Base-by-base conservation (phyloP, 1,284 basidiomycete species). In the Ustilago esculenta region DNA sequence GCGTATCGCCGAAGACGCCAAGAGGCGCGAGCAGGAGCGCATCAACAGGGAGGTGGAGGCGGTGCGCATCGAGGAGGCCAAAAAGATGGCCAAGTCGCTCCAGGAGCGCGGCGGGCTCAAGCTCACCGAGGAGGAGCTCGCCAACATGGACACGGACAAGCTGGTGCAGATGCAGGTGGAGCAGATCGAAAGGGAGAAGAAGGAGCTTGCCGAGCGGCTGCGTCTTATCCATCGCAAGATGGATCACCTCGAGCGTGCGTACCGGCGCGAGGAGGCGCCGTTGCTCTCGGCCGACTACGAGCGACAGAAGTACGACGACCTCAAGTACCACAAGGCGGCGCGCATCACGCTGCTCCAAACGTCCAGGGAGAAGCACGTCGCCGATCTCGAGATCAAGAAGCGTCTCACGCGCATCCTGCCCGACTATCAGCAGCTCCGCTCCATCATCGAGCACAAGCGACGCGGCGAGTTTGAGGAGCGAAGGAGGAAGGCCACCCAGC, bases 161-260 rank as follows among this genome's bases (percentile, higher is more conserved):
- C 87, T 98, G 64, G 91, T 98, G 82, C 88, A 88, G 49, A 88
- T 98, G 75, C 93, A 97, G 83, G 79, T 80, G 17, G 73, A 77
- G 50, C 79, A 80, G 53, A 93, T 98, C 47, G 94, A 97, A 85
- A 97, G 96, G 84, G 95, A 98, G 85, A 96, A 96, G 87, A 90
- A 89, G 76, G 91, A 94, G 74, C 86, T 92, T 70, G 87, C 87
- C 67, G 91, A 94, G 77, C 88, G 90, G 23, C 86, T 97, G 60
- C 90, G 93, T 32, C 88, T 94, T 69, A 87, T 91, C 50, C 84
- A 89, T 55, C 97, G 98, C 84, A 90, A 93, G 27, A 89, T 98
- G 77, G 95, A 98, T 81, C 94, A 98, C 83, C 83, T 92, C 80
- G 95, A 98, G 85, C 92, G 96, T 68, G 94, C 95, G 0, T 92